Evolutionary conservation across 352 stramenopile genomes (phyloP).

Genomic region (Phytophthora tubulina): DNA sequence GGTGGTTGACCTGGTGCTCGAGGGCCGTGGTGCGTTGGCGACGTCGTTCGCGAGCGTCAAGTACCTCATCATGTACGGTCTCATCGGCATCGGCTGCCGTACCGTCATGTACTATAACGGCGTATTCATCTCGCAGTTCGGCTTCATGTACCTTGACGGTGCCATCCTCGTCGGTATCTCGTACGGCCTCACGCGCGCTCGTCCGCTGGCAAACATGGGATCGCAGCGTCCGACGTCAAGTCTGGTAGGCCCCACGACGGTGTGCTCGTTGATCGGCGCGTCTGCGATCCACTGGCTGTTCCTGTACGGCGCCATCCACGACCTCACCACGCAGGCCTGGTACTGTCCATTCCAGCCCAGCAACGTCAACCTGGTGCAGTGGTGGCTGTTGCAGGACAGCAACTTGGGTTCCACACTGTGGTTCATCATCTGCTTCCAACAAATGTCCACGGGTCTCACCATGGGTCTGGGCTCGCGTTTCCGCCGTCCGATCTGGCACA

Average conservation of each 20-base stretch:
- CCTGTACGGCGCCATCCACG: conserved; percentile 67
- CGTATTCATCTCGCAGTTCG: conserved; percentile 90
- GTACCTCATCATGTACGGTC: conserved; percentile 91
- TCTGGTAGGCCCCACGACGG: conserved; percentile 79
- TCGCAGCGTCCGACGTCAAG: conserved; percentile 83
- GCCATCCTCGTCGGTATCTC: conserved; percentile 83
- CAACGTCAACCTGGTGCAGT: conserved; percentile 75
- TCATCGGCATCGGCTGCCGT: conserved; percentile 84
- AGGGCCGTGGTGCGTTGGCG: conserved; percentile 84
- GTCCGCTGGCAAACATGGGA: conserved; percentile 66
- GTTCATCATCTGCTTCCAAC: conserved; percentile 74
- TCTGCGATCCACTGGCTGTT: conserved; percentile 82
- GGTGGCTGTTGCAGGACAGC: conserved; percentile 79
- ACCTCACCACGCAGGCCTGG: conserved; percentile 65
- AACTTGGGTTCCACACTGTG: conserved; percentile 70
- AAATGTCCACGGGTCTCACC: conserved; percentile 71
- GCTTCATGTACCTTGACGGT: conserved; percentile 87
- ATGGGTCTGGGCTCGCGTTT: conserved; percentile 75
- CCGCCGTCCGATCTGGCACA: conserved; percentile 69
- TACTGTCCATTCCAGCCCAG: conserved; percentile 80
- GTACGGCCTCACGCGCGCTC: conserved; percentile 79
- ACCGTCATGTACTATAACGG: conserved; percentile 89
- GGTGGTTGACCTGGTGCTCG: conserved; percentile 82
- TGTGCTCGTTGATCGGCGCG: conserved; percentile 68
- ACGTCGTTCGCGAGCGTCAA: conserved; percentile 88